These are phyloP conservation scores for Zoysia matrella DNA, from an alignment of 202 grass and related monocot species.

Conservation along the genomic window DNA sequence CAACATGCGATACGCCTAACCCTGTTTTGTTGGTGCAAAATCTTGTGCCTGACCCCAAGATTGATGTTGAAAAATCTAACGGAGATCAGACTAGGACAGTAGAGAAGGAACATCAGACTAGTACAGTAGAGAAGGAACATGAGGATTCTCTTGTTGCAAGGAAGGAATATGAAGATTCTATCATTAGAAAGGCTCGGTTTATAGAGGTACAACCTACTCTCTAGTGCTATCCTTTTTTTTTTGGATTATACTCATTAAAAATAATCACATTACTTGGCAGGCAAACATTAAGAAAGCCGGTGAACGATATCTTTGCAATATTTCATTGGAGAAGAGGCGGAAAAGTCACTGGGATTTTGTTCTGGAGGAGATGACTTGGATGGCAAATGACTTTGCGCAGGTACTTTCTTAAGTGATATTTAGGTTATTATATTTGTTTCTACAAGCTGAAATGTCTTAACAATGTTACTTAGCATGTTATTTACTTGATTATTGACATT, in stretches of 20 bases:
- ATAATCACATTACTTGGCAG: slow-evolving; percentile 50
- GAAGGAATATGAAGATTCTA: slow-evolving; percentile 70
- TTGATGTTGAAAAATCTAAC: slow-evolving; percentile 44
- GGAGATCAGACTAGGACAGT: slow-evolving; percentile 30
- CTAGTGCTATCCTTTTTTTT: slow-evolving; percentile 39
- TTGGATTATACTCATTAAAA: not conserved
- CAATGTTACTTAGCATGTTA: not conserved
- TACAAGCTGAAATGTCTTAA: slow-evolving; percentile 25
- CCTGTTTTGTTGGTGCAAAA: slow-evolving; percentile 24
- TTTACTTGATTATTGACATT: slow-evolving; percentile 10
- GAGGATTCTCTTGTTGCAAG: too few species aligned
- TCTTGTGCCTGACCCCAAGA: slow-evolving; percentile 27
- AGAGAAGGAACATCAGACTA: slow-evolving; percentile 60
- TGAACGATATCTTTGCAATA: slow-evolving; percentile 64
- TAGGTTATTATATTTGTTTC: not conserved
- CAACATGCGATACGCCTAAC: slow-evolving; percentile 40
- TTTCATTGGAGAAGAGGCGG: slow-evolving; percentile 72
- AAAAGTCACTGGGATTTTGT: slow-evolving; percentile 99
- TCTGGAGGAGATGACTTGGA: slow-evolving; percentile 96
- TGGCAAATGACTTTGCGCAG: slow-evolving; percentile 99
- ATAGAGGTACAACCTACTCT: slow-evolving; percentile 72
- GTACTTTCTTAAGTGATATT: slow-evolving; percentile 57
- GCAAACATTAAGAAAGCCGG: slow-evolving; percentile 72
- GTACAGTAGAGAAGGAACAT: slow-evolving; percentile 49
- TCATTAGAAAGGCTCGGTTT: slow-evolving; percentile 68